Evolutionary conservation across 2,329 filamentous ascomycete genomes (phyloP), one percentile per base, ranked within the genome.

Genomic region (Cadophora gregata): DNA sequence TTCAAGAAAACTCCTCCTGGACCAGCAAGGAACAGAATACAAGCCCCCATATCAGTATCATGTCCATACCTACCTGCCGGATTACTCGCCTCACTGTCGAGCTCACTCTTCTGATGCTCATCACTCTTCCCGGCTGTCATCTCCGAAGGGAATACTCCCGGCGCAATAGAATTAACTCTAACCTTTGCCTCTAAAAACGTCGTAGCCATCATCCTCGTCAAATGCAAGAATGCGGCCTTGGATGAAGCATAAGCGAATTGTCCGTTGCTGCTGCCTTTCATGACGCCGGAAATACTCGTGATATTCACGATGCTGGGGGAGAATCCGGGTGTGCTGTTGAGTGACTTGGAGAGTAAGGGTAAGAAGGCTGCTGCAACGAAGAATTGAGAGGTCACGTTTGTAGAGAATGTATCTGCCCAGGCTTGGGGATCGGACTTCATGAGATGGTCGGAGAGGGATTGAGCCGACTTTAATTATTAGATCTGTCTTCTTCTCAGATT

Each of bases 351-450:
- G 1, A 90, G 80, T 0, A 90, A 78, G 0, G 86, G 86, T 5
- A 90, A 77, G 68, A 90, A 86, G 0, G 84, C 86, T 0, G 87
- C 83, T 0, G 86, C 87, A 63, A 83, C 85, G 77, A 89, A 89
- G 79, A 87, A 90, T 1, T 88, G 81, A 31, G 84, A 81, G 0
- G 86, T 82, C 4, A 93, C 90, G 71, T 96, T 93, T n/a, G 90
- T 92, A 67, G 86, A 85, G 81, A 90, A 94, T 0, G 87, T 86
- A 42, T 84, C 77, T 16, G 84, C 84, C 92, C 91, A 95, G 71
- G 89, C 86, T 51, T 81, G 74, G 3, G 81, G 80, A 51, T 80
- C 78, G 7, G 80, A 81, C 66, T 81, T 80, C 69, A 83, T 77
- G 69, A 86, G 82, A 70, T 85, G 82, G 55, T 85, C 77, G 3